Evolutionary conservation across 345 rosid genomes (phyloP), one percentile per base, ranked within the genome.

Genomic region (Salix arbutifolia): DNA sequence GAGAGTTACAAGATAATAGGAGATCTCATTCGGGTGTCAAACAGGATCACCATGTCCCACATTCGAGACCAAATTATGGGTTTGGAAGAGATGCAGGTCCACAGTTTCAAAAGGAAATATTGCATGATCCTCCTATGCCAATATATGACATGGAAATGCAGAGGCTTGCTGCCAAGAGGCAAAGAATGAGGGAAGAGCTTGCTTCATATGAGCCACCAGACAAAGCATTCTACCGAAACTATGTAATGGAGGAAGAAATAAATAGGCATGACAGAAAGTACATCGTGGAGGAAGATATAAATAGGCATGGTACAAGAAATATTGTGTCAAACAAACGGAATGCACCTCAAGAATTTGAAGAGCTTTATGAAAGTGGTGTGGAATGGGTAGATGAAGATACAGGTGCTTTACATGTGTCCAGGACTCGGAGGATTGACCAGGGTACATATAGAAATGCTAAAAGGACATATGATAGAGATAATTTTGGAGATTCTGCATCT

Each of bases 11-110:
- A 77, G 81, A 84, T 26, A 75, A 72, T 78, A 83, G 77, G 67
- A 33, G 71, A 67, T 72, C 84, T 35, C 78, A 65, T 69, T 73
- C 81, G 71, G 85, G 77, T 61, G 68, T 72, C 38, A 58, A 66
- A 53, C 74, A 73, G 48, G 80, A 71, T 76, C 80, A 50, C 62
- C 84, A 81, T 56, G 52, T 60, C 67, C 82, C 86, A 71, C 76
- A 85, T 81, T 65, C 78, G 58, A 84, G 87, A 75, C 70, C 85
- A 52, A 79, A 83, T 82, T 71, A 79, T 76, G 85, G 78, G 81
- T 83, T 81, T 78, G 85, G 81, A 69, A 79, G 86, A 83, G 83
- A 76, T 52, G 80, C 83, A 38, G 84, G 81, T 48, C 84, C 85
- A 66, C 79, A 68, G 67, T 72, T 69, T 84, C 87, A 37, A 67